Percentiles rank a stretch among this genome's conserved stretches.
Evolutionary conservation across 2,329 filamentous ascomycete genomes (phyloP).

Genomic region (Aspergillus caelatus): DNA sequence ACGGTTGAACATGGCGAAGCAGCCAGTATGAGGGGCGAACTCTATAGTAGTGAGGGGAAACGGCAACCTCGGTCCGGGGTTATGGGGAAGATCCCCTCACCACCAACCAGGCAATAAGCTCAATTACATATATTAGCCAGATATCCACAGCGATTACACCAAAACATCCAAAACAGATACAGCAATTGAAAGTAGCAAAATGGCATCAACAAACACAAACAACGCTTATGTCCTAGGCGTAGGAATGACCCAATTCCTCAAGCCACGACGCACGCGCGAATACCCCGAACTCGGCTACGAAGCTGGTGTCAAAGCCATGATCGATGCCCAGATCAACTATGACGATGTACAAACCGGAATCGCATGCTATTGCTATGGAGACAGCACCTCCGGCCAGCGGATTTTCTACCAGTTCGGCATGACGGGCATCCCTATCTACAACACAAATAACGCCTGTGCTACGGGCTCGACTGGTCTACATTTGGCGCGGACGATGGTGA

Average conservation of each 20-base stretch:
- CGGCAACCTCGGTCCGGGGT: neutral
- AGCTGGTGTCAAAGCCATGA: constrained; percentile 81
- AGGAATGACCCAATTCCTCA: constrained; percentile 99
- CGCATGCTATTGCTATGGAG: constrained; percentile 97
- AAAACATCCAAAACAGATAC: neutral
- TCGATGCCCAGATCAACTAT: constrained; percentile 79
- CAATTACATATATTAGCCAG: neutral
- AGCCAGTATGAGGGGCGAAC: too few species aligned
- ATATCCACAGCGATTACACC: neutral
- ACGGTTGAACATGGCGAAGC: neutral
- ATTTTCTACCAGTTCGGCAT: constrained; percentile 99
- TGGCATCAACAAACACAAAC: neutral
- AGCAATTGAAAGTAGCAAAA: neutral
- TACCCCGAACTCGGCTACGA: constrained; percentile 94
- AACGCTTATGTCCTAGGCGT: constrained; percentile 82
- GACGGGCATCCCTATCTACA: constrained; percentile 93
- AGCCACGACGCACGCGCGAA: constrained; percentile 87
- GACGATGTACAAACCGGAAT: constrained; percentile 93
- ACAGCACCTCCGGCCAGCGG: constrained; percentile 89
- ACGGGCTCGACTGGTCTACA: constrained; percentile 88
- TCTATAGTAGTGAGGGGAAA: neutral
- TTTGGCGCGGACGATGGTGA: constrained; percentile 77
- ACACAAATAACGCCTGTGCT: constrained; percentile 97
- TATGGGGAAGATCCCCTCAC: neutral
- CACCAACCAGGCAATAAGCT: neutral